Evolutionary conservation across 805 yeast genomes (phyloP).

Genomic region (Pichia nanzhaoensis): DNA sequence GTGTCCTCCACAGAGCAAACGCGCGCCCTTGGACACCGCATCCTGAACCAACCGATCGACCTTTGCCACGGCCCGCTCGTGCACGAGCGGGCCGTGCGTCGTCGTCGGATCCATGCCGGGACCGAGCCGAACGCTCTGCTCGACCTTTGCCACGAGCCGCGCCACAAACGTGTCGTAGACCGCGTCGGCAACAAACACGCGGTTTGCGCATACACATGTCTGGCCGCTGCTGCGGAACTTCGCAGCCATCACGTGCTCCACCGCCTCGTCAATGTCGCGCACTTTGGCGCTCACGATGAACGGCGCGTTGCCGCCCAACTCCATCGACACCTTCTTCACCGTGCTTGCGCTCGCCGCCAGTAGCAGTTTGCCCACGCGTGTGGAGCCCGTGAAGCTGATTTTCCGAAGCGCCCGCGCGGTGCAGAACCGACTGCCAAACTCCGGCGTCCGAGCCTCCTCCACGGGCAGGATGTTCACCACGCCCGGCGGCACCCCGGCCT

Average conservation of each 20-base stretch:
- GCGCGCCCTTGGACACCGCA: slow-evolving; percentile 58
- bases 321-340: slow-evolving; percentile 63
- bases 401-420: slow-evolving; percentile 50
- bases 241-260: slow-evolving; percentile 50
- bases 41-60: slow-evolving; percentile 55
- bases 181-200: slow-evolving; percentile 55
- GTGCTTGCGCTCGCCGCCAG: slow-evolving; percentile 54
- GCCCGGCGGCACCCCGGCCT: slow-evolving; percentile 69
- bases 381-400: slow-evolving; percentile 74
- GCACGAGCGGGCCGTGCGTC: slow-evolving; percentile 73
- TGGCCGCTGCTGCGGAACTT: slow-evolving; percentile 75
- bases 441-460: slow-evolving; percentile 30
- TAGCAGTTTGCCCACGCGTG: slow-evolving; percentile 61
- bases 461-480: slow-evolving; percentile 60
- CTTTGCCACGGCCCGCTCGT: slow-evolving; percentile 49
- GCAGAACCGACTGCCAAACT: slow-evolving; percentile 51
- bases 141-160: slow-evolving; percentile 38
- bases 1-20: slow-evolving; percentile 52
- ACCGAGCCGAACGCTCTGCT: slow-evolving; percentile 46
- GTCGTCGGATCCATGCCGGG: slow-evolving; percentile 49
- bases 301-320: slow-evolving; percentile 80
- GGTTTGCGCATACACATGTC: slow-evolving; percentile 73
- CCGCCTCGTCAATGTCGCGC: slow-evolving; percentile 50
- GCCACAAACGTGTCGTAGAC: slow-evolving; percentile 53
- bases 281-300: slow-evolving; percentile 69